These are phyloP conservation scores for Pulveroboletus sp. DNA, from an alignment of 768 basidiomycete species.

Conservation along the genomic window DNA sequence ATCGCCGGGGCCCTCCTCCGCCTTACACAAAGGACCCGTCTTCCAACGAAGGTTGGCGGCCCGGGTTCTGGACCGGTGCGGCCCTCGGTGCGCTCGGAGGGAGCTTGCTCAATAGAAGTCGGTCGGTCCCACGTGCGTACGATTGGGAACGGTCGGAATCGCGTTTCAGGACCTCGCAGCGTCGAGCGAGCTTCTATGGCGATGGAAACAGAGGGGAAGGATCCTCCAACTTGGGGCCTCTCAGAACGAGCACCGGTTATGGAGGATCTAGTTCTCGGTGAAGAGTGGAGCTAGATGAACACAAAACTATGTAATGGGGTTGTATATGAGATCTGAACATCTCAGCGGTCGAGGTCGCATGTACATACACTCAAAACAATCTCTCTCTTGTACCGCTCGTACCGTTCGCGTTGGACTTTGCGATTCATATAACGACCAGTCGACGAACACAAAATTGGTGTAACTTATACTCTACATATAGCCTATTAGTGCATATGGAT, in stretches of 20 bases:
- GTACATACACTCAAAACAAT: not conserved
- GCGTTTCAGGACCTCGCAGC: conserved; percentile 28
- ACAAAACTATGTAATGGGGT: not conserved
- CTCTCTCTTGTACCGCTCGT: not conserved
- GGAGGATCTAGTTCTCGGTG: conserved; percentile 74
- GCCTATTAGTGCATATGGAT: conserved; percentile 18
- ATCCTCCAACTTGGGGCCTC: conserved; percentile 61
- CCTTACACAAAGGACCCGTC: conserved; percentile 48
- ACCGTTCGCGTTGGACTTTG: not conserved
- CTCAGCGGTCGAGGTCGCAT: conserved; percentile 1
- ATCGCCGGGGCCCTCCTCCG: conserved; percentile 47
- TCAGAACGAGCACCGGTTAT: conserved; percentile 75
- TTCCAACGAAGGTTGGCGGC: conserved; percentile 42
- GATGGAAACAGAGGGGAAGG: conserved; percentile 63
- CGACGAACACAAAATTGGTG: not conserved
- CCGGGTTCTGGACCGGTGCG: conserved; percentile 87
- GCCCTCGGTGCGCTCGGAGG: conserved; percentile 68
- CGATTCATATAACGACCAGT: not conserved
- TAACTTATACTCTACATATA: not conserved
- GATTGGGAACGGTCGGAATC: conserved; percentile 56
- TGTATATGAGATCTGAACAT: not conserved
- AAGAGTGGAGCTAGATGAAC: conserved; percentile 14
- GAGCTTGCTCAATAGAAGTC: conserved; percentile 45
- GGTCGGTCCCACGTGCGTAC: conserved; percentile 34
- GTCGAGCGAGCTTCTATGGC: conserved; percentile 20